Percentiles rank a stretch among this genome's conserved stretches.
phyloP scores from a whole-genome alignment of 1,139 yeast species.

The Sugiyamaella sp. region DNA sequence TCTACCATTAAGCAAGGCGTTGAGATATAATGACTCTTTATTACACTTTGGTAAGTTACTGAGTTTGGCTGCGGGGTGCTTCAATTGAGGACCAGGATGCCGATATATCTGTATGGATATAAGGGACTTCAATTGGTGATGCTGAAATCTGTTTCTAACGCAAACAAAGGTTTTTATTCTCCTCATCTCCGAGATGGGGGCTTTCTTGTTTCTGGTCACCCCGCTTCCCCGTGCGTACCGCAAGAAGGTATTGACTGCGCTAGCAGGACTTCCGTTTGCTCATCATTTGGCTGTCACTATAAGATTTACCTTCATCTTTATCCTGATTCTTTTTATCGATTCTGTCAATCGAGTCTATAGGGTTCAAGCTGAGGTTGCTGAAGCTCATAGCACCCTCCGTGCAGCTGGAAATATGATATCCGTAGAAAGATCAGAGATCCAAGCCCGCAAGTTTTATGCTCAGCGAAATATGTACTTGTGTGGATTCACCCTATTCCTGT shows the following conservation, averaged over 20 bases:
- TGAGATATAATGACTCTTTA: conserved; percentile 63
- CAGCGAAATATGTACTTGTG: conserved; percentile 97
- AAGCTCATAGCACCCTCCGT: conserved; percentile 23
- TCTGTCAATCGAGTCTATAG: conserved; percentile 81
- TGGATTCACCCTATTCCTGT: conserved; percentile 91
- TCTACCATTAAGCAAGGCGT: no score
- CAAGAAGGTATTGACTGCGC: conserved; percentile 62
- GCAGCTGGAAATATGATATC: conserved; percentile 31
- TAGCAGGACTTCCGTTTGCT: conserved; percentile 70
- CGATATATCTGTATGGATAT: no score
- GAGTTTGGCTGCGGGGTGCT: neutral
- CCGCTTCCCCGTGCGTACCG: conserved; percentile 83
- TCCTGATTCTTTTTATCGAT: conserved; percentile 81
- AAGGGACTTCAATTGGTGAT: no score
- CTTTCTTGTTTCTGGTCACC: conserved; percentile 77
- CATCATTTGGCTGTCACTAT: conserved; percentile 75
- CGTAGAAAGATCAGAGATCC: conserved; percentile 71
- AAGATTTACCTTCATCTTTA: conserved; percentile 82
- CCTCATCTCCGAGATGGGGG: conserved; percentile 74
- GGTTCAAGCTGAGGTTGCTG: conserved; percentile 58
- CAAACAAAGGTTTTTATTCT: conserved; percentile 60
- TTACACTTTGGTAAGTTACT: conserved; percentile 56
- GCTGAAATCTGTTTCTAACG: no score
- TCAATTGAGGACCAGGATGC: no score
- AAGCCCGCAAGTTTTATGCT: conserved; percentile 90